Base-by-base conservation (phyloP, 1,284 basidiomycete species). In the Coriolopsis trogii region DNA sequence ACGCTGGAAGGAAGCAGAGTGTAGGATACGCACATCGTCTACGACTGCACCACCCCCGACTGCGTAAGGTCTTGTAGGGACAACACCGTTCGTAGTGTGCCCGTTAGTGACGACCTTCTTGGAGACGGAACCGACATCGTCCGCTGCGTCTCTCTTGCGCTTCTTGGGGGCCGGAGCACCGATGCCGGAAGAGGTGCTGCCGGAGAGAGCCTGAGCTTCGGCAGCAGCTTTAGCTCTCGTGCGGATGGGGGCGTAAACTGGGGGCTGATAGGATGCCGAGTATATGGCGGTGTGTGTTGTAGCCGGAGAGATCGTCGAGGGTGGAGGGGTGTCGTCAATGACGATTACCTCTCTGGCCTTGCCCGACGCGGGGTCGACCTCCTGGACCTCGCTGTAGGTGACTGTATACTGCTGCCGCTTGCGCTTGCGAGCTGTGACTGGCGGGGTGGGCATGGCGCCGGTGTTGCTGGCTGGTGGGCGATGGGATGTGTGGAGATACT, bases 251-350 rank as follows among this genome's bases (percentile, higher is more conserved):
- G 83, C 84, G 67, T 80, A 87, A n/a, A 79, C 59, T 23, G 88
- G 86, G 25, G 89, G 87, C 67, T 89, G 87, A 74, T 88, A 87
- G 53, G 88, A 89, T 40, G 84, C 79, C 47, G 88, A 89, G 71
- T 78, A 89, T 54, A 78, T 81, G 59, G 82, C 80, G 60, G 79
- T 82, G 69, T 81, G 78, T 34, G 75, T 69, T 46, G 81, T 83
- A 49, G 87, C 80, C 51, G 88, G 85, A 48, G 88, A 89, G 65
- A 86, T 80, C 45, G 89, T 89, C 46, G 85, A 81, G 48, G 87
- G 84, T 43, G 89, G 89, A 18, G 80, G 90, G 41, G 90, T 91
- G 73, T 93, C 90, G 62, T 92, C 90, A 68, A 93, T 91, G 62
- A 93, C 85, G 70, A 93, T 91, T 64, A 92, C 87, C 68, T 93